phyloP scores from a whole-genome alignment of 768 basidiomycete genomes.

The Phlegmacium glaucopus region DNA sequence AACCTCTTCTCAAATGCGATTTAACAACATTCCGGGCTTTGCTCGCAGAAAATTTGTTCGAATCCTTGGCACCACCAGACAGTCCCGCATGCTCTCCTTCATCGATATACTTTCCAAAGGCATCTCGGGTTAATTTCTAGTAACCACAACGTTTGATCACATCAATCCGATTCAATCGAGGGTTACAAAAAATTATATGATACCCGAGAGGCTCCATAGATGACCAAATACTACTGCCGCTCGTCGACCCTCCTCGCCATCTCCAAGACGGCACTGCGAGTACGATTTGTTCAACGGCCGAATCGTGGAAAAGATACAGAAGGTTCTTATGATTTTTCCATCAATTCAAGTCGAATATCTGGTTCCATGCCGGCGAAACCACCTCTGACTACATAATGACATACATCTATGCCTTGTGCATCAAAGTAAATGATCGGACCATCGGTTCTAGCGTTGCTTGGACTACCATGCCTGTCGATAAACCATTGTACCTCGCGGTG shows the following conservation, averaged over 20 bases:
- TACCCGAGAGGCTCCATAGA: too few species aligned
- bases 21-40: slow-evolving; percentile 36
- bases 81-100: slow-evolving; percentile 64
- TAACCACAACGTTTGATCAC: not conserved
- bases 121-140: slow-evolving; percentile 23
- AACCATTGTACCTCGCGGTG: slow-evolving; percentile 56
- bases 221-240: too few species aligned
- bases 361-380: slow-evolving; percentile 18
- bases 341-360: slow-evolving; percentile 52
- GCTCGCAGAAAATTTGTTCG: slow-evolving; percentile 20
- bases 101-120: slow-evolving; percentile 58
- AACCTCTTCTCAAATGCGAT: slow-evolving; percentile 1
- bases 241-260: too few species aligned
- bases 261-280: too few species aligned
- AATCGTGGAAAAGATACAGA: too few species aligned
- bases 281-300: too few species aligned
- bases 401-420: slow-evolving; percentile 50
- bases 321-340: slow-evolving; percentile 35
- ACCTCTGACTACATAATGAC: slow-evolving; percentile 17
- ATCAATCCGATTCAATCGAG: not conserved
- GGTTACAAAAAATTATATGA: slow-evolving; percentile 48
- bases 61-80: slow-evolving; percentile 32
- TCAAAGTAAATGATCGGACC: slow-evolving; percentile 42
- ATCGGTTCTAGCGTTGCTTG: slow-evolving; percentile 7
- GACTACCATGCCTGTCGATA: slow-evolving; percentile 14